phyloP scores from a whole-genome alignment of 176 grass and related monocot genomes.

The Paspalum notatum region DNA sequence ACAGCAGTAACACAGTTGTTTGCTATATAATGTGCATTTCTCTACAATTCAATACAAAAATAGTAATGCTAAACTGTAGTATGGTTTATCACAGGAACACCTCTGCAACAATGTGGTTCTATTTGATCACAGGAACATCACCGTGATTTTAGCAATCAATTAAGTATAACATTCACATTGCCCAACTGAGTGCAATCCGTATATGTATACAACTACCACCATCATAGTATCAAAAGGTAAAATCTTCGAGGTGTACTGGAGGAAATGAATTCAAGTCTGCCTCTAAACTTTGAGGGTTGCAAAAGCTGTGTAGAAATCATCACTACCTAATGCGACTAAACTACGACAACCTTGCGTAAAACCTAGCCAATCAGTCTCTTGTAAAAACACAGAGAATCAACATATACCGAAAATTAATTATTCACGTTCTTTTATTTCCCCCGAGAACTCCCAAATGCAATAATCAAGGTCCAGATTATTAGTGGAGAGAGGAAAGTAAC shows the following conservation, averaged over 20 bases:
- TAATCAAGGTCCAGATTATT: background rate
- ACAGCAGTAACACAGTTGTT: background rate
- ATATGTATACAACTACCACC: background rate
- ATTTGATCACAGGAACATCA: background rate
- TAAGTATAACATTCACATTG: background rate
- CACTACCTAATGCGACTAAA: background rate
- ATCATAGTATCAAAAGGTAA: background rate
- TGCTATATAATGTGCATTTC: background rate
- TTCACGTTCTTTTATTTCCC: background rate
- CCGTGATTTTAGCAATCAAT: background rate
- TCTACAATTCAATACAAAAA: background rate
- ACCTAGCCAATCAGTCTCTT: background rate
- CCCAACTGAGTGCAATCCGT: background rate
- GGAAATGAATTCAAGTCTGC: slow-evolving; percentile 8
- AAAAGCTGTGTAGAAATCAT: slow-evolving; percentile 8
- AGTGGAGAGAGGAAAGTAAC: background rate
- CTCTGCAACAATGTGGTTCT: background rate
- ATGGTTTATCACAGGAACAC: background rate
- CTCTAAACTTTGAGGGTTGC: background rate
- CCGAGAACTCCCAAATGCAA: background rate
- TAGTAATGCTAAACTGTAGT: background rate
- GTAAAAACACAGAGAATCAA: background rate
- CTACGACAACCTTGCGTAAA: background rate
- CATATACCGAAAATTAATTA: background rate
- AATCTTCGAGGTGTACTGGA: background rate